Evolutionary conservation across 2,329 filamentous ascomycete species (phyloP).

Genomic region (Arthrocladium fulminans): DNA sequence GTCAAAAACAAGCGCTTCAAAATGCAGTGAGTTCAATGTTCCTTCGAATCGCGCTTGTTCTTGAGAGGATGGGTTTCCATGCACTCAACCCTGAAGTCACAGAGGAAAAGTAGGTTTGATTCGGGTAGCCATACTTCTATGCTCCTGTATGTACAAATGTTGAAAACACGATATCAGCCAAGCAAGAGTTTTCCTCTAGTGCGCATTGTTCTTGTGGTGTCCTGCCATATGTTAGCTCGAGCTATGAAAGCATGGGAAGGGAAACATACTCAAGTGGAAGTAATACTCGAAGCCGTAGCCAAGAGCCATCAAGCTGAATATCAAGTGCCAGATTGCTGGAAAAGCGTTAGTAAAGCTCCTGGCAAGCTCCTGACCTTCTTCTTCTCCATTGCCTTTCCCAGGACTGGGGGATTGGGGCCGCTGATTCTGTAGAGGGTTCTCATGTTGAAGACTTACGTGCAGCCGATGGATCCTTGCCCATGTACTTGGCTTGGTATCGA

Average conservation of each 20-base stretch:
- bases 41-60: too few species aligned
- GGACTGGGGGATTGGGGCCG: too few species aligned
- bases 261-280: conserved; percentile 78
- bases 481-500: conserved; percentile 79
- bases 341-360: neutral
- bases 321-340: conserved; percentile 77
- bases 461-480: conserved; percentile 83
- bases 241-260: neutral
- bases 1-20: too few species aligned
- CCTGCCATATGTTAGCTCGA: conserved; percentile 45
- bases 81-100: too few species aligned
- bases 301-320: conserved; percentile 66
- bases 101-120: neutral
- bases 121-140: conserved; percentile 4
- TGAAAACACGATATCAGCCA: neutral
- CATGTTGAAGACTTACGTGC: conserved; percentile 63
- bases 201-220: conserved; percentile 99
- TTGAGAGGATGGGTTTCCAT: too few species aligned
- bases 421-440: neutral
- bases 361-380: neutral
- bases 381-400: neutral
- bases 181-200: conserved; percentile 44
- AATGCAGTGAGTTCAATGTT: too few species aligned
- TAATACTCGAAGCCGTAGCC: conserved; percentile 99
- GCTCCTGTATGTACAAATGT: conserved; percentile 6